Conservation (phyloP, 805 yeast species). For the Ogataea dorogensis region DNA sequence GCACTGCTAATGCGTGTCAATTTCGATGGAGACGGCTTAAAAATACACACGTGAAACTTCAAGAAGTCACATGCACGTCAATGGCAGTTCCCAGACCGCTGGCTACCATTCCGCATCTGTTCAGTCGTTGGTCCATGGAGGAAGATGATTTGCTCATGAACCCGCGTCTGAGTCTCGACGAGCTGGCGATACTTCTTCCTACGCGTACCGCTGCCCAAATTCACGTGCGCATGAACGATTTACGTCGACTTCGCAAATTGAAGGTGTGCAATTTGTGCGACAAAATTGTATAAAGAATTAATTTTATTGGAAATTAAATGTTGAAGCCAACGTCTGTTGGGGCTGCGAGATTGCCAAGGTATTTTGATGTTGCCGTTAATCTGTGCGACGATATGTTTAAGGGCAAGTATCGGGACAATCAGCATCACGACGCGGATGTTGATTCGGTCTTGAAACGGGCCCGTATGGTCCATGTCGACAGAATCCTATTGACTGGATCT, state of each 20-base stretch:
- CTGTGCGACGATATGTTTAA: conserved; percentile 86
- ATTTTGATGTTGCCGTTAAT: conserved; percentile 52
- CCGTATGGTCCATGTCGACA: conserved; percentile 56
- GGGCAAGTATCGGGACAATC: conserved; percentile 69
- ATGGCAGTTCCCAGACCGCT: conserved; percentile 3
- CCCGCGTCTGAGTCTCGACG: conserved; percentile 66
- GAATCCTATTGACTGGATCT: conserved; percentile 82
- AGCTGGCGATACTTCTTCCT: conserved; percentile 70
- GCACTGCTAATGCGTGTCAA: conserved; percentile 89
- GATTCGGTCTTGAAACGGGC: conserved; percentile 67
- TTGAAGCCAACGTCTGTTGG: conserved; percentile 3
- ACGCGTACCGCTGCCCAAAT: conserved; percentile 66
- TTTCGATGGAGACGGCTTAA: conserved; percentile 80
- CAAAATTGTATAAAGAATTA: not conserved
- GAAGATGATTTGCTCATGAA: conserved; percentile 68
- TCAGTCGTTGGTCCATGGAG: conserved; percentile 50
- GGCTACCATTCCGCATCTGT: conserved; percentile 7
- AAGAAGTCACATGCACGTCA: not conserved
- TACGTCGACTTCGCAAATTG: conserved; percentile 2
- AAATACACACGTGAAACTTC: conserved; percentile 37
- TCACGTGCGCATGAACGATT: conserved; percentile 3
- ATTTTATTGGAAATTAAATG: conserved; percentile 1
- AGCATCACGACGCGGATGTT: conserved; percentile 67
- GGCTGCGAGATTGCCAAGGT: conserved; percentile 33
- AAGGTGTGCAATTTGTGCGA: conserved; percentile 4